phyloP scores from a whole-genome alignment of 345 rosid genomes.

The Toxicodendron radicans region DNA sequence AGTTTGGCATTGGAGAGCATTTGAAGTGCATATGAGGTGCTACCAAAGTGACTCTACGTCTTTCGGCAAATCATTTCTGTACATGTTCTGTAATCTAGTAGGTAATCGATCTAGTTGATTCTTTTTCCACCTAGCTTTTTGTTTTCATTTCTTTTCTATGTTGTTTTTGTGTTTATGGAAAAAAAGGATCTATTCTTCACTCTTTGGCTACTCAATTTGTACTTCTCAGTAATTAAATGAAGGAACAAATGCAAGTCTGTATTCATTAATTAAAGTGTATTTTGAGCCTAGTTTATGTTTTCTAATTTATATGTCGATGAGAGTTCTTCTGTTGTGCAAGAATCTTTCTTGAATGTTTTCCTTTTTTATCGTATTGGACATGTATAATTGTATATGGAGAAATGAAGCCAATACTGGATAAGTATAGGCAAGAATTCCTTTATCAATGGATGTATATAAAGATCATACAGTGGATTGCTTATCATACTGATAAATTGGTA shows the following conservation, averaged over 20 bases:
- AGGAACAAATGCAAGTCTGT: neutral
- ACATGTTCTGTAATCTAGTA: neutral
- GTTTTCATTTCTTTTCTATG: neutral
- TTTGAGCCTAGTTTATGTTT: neutral
- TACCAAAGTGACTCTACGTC: neutral
- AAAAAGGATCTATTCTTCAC: neutral
- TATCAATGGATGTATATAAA: slow-evolving; percentile 2
- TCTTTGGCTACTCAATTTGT: neutral
- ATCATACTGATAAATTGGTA: neutral
- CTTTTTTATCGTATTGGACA: neutral
- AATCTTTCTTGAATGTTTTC: neutral
- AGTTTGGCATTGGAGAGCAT: neutral
- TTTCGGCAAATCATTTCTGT: neutral
- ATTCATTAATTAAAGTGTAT: neutral
- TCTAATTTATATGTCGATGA: neutral
- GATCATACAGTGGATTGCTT: slow-evolving; percentile 2
- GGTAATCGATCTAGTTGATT: neutral
- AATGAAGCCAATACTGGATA: neutral
- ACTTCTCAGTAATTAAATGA: neutral
- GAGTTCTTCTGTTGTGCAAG: neutral
- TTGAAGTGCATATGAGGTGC: neutral
- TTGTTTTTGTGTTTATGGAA: neutral
- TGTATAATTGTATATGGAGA: no score
- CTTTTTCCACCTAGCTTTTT: neutral
- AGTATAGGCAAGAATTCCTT: neutral